Evolutionary conservation across 352 stramenopile genomes (phyloP), one percentile per base, ranked within the genome.

Genomic region (Globisporangium sylvaticum): DNA sequence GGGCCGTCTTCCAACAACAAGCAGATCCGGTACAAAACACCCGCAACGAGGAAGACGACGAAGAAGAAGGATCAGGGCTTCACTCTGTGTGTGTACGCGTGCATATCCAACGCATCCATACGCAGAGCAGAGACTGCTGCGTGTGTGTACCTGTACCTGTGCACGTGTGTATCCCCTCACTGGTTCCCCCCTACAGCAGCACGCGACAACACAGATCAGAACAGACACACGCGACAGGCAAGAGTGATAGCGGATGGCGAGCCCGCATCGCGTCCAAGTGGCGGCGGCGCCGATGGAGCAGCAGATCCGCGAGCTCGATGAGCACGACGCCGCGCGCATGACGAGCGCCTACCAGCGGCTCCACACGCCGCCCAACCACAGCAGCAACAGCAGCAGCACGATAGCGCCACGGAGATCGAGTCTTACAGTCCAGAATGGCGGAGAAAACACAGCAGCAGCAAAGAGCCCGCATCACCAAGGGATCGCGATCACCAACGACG

Each of bases 291-390:
- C 69, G 27, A 53, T 46, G 37, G 71, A 77, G 46, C 68, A 70
- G 42, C 65, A 62, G 46, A 75, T 77, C 31, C 58, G 72, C 29
- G 72, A 72, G 31, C 55, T 48, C 18, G 59, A 73, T 4, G 39
- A 70, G 6, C 46, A 39, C 57, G 46, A 39, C 4, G 12, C 9
- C 29, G 27, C 53, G 27, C 53, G 53, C 2, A 58, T 58, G 53
- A 70, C 62, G 15, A 64, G 61, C 32, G 52, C 25, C 8, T 67
- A 67, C 37, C 62, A 62, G 53, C 52, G 62, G 7, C 62, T 67
- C 34, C 22, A 50, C 10, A 67, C 34, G 9, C 34, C 62, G 20
- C 68, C 53, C 66, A 75, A 25, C 63, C 57, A 58, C 39, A 63
- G 10, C 32, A 58, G 10, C 32, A 58, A 15, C 15, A 29, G 12